Conservation (phyloP, 202 grass and related monocot species). For the Miscanthus sacchariflorus region DNA sequence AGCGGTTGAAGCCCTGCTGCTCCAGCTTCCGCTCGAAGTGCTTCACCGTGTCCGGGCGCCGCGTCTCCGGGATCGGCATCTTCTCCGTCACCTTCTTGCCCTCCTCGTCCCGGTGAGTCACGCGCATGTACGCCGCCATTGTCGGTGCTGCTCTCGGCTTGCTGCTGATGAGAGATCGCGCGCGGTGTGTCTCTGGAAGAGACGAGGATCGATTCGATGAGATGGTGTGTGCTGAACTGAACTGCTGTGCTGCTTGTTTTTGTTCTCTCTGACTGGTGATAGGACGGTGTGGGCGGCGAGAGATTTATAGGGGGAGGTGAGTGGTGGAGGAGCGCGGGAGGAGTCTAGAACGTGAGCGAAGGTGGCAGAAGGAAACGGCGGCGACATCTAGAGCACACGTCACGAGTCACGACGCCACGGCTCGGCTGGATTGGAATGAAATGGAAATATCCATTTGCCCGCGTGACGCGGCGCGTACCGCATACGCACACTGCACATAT, state of each 20-base stretch:
- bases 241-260: too few relatives aligned
- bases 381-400: conserved; percentile 15
- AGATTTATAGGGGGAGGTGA: not conserved
- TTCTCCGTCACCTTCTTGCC: conserved; percentile 61
- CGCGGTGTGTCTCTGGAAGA: not conserved
- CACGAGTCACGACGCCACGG: not conserved
- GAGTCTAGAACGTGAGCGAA: conserved; percentile 51
- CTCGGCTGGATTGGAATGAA: not conserved
- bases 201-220: not conserved
- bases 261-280: too few relatives aligned
- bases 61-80: conserved; percentile 54
- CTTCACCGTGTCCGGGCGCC: conserved; percentile 48
- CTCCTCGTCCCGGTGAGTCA: conserved; percentile 75
- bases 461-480: not conserved
- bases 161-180: too few relatives aligned
- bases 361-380: conserved; percentile 51
- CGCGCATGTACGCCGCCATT: conserved; percentile 50
- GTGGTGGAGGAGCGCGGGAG: not conserved
- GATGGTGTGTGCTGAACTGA: not conserved
- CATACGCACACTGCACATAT: too few relatives aligned
- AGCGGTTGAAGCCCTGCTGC: conserved; percentile 66
- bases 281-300: not conserved
- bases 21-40: conserved; percentile 85
- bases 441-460: not conserved
- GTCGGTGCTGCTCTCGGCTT: not conserved